Conservation (phyloP, 805 yeast species). For the Barnettozyma vustinii region DNA sequence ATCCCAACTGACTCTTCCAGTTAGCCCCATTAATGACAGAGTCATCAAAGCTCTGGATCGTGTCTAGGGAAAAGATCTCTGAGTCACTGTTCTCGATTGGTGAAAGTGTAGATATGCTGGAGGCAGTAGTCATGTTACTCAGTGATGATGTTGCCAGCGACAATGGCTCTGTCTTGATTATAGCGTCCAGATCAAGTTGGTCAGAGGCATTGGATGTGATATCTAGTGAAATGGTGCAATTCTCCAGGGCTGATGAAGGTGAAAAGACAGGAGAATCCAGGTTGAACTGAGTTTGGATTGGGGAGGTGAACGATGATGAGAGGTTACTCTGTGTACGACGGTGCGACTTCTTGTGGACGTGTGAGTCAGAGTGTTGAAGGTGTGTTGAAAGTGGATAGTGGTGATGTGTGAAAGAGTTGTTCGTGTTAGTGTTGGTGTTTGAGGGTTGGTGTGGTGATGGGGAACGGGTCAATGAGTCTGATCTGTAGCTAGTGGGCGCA, state of each 20-base stretch:
- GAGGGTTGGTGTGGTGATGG: neutral
- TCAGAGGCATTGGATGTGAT: conserved; percentile 4
- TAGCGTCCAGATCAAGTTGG: neutral
- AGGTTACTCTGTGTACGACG: conserved; percentile 4
- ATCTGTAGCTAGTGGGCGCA: neutral
- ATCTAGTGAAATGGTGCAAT: conserved; percentile 6
- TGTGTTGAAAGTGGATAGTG: neutral
- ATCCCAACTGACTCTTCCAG: conserved; percentile 1
- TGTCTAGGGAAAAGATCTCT: conserved; percentile 8
- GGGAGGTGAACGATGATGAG: conserved; percentile 9
- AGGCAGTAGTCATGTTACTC: neutral
- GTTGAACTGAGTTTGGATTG: conserved; percentile 8
- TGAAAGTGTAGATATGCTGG: neutral
- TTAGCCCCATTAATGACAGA: neutral
- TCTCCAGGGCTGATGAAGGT: neutral
- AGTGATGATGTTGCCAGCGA: neutral
- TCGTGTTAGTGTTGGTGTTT: neutral
- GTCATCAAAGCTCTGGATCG: conserved; percentile 5
- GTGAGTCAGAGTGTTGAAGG: neutral
- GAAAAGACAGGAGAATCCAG: neutral
- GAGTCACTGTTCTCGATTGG: conserved; percentile 7
- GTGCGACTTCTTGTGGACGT: conserved; percentile 9
- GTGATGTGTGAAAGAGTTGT: neutral
- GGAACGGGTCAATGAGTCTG: neutral
- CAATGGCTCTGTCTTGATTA: neutral